Base-by-base conservation (phyloP, 192 early-diverging fungal genomes). In the Coemansia sp. region DNA sequence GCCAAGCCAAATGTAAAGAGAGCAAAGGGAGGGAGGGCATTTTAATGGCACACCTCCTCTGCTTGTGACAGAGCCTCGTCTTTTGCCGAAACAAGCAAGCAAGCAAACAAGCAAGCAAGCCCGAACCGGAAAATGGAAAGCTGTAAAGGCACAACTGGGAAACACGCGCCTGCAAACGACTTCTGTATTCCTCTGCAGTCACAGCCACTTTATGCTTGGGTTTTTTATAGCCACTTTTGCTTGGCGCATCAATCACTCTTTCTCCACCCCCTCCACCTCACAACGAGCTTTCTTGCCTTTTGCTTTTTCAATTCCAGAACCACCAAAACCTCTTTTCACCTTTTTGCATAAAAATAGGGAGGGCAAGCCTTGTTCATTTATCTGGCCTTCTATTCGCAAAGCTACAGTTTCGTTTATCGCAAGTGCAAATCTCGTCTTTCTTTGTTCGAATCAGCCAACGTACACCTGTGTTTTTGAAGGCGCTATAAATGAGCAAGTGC, bases 401-500 rank as follows among this genome's bases (percentile, higher is more conserved):
- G 30, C 30, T 30, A 30, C 30, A 30, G 1, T 30, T 30, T 30
- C 30, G 30, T 30, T 30, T 30, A 30, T 30, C 30, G 30, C 30
- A 30, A 30, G 30, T 3, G 30, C 30, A 30, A 30, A 2, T 30
- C 35, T 49, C 46, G 24, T 20, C 48, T 62, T 52, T 60, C 56
- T 18, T 39, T 41, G 39, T 41, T 41, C 9, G 39, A 41, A 41
- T 41, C 39, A 41, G 39, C 39, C 6, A 11, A 41, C 39, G 7
- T 1, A 12, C 5, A 41, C 39, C 39, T 20, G 61, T 52, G 39
- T 52, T 57, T 46, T 18, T 26, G 5, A 7, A 14, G 14, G 58
- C 11, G 9, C 12, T 41, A 24, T 34, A 41, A 71, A 78, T 84
- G 76, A 75, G 72, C 60, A 78, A 73, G 60, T 38, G 44, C 51